Conservation (phyloP, 345 rosid species). For the Noccaea bulbosa region DNA sequence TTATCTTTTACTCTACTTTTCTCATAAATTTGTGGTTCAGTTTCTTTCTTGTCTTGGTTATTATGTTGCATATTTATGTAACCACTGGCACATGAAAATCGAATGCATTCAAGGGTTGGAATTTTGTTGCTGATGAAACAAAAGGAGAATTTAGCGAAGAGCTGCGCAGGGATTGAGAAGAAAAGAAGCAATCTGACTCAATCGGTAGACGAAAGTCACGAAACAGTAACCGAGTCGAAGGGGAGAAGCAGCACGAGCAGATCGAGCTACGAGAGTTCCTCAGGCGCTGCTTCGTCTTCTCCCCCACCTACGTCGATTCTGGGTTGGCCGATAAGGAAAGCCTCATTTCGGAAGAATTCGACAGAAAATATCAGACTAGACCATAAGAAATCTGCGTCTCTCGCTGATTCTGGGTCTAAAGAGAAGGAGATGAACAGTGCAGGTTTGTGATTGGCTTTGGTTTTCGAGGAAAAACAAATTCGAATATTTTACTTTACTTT, state of each 20-base stretch:
- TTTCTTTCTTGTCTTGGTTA: too few relatives aligned
- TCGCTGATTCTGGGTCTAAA: conserved; percentile 49
- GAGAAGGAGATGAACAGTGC: conserved; percentile 47
- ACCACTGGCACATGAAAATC: too few relatives aligned
- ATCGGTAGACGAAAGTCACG: conserved; percentile 39
- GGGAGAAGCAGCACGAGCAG: conserved; percentile 54
- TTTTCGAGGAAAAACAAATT: too few relatives aligned
- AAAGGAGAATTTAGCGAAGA: conserved; percentile 59
- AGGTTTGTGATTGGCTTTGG: conserved; percentile 47
- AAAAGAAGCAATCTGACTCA: conserved; percentile 42
- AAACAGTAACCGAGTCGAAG: conserved; percentile 58
- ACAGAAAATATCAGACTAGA: conserved; percentile 44
- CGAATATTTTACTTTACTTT: neutral
- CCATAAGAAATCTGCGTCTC: conserved; percentile 39
- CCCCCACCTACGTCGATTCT: conserved; percentile 57
- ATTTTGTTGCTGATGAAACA: too few relatives aligned
- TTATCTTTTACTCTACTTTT: too few relatives aligned
- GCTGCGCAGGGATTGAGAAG: conserved; percentile 50
- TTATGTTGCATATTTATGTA: too few relatives aligned
- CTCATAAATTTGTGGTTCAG: too few relatives aligned
- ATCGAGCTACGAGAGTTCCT: conserved; percentile 51
- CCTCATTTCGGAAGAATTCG: conserved; percentile 55
- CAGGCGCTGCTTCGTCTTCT: conserved; percentile 40
- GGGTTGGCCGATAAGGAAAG: conserved; percentile 94
- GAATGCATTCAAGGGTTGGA: too few relatives aligned